These are phyloP conservation scores for Ascochyta lentis DNA, from an alignment of 2,329 filamentous ascomycete genomes.

Conservation along the genomic window DNA sequence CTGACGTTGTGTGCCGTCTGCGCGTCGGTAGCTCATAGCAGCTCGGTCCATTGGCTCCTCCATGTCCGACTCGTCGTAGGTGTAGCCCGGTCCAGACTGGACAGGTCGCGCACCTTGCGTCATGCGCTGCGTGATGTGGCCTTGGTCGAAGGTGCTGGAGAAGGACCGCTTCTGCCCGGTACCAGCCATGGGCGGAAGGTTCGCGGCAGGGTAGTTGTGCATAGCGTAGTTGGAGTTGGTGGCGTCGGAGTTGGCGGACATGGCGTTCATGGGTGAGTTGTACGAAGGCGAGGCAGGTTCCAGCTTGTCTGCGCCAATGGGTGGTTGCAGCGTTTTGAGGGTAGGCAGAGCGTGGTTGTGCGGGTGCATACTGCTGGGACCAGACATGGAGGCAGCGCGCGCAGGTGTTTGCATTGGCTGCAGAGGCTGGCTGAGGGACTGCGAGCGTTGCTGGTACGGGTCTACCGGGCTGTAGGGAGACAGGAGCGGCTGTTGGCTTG, in stretches of 20 bases:
- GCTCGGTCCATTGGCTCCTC: conserved; percentile 49
- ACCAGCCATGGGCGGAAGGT: conserved; percentile 31
- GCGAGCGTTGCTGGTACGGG: conserved; percentile 47
- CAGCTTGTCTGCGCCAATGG: conserved; percentile 42
- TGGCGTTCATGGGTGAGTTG: conserved; percentile 44
- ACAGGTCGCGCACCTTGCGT: conserved; percentile 54
- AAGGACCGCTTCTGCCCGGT: conserved; percentile 55
- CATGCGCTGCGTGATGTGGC: conserved; percentile 53
- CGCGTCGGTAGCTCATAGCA: conserved; percentile 56
- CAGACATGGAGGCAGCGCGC: conserved; percentile 39
- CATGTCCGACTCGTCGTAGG: conserved; percentile 48
- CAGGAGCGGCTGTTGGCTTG: conserved; percentile 39
- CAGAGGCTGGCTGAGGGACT: conserved; percentile 43
- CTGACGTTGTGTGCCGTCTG: conserved; percentile 53
- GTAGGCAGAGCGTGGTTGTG: conserved; percentile 51
- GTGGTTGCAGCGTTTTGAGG: conserved; percentile 50
- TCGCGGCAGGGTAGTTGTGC: conserved; percentile 35
- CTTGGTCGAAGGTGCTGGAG: conserved; percentile 54
- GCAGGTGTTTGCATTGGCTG: conserved; percentile 44
- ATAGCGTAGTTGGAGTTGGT: conserved; percentile 35
- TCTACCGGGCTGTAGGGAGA: conserved; percentile 46
- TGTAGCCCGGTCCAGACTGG: conserved; percentile 37
- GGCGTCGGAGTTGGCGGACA: conserved; percentile 44
- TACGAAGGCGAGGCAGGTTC: conserved; percentile 56
- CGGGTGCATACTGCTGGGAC: conserved; percentile 37